Conservation (phyloP, 2,329 filamentous ascomycete species). For the Aspergillus japonicus region DNA sequence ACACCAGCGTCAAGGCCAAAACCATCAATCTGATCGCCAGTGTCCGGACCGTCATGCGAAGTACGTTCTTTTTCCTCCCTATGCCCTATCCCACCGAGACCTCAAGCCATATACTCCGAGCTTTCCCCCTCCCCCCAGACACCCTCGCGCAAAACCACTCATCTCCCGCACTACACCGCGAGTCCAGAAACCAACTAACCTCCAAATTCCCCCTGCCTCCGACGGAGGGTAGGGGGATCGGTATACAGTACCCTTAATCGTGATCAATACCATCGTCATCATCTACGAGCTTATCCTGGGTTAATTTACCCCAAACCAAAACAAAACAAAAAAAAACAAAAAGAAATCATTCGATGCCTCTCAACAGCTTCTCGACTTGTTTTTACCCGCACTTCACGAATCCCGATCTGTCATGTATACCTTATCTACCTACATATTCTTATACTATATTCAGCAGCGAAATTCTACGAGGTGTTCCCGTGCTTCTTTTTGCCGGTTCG, state of each 20-base stretch:
- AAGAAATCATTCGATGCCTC: neutral
- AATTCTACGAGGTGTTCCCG: too few species aligned
- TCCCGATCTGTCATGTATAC: neutral
- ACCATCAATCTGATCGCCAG: conserved; percentile 86
- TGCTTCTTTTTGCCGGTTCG: too few species aligned
- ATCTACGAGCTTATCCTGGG: conserved; percentile 77
- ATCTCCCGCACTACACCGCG: neutral
- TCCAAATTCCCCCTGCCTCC: neutral
- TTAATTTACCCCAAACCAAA: conserved; percentile 40
- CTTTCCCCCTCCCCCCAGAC: neutral
- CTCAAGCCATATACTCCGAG: too few species aligned
- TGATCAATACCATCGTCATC: conserved; percentile 79
- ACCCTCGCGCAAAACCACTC: neutral
- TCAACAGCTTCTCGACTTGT: too few species aligned
- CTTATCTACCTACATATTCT: neutral
- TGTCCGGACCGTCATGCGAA: conserved; percentile 87
- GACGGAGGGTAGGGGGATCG: neutral
- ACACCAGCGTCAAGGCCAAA: conserved; percentile 79
- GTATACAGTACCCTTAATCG: conserved; percentile 73
- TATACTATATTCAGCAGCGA: too few species aligned
- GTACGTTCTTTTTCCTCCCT: conserved; percentile 55
- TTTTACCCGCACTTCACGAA: too few species aligned
- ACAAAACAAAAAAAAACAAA: too few species aligned
- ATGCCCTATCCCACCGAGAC: too few species aligned
- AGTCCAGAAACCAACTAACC: neutral